A percentile compares a stretch with the other conserved stretches of the same genome.
Conservation (phyloP, 768 basidiomycete genomes). For the Dentipellis sp. region DNA sequence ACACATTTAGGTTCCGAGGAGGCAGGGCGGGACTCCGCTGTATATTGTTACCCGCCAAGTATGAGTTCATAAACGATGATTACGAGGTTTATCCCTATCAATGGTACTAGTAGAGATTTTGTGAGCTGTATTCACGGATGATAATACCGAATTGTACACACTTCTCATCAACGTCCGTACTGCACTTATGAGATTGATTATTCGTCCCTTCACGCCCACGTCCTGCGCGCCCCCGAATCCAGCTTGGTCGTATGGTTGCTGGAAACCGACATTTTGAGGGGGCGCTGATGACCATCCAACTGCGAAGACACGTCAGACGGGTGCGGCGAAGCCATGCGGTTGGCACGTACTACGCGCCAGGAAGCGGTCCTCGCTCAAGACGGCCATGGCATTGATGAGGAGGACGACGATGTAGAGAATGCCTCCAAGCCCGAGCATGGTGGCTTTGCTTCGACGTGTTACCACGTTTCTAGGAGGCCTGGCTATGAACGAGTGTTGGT, state of each 20-base stretch:
- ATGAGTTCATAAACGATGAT: slow-evolving; percentile 83
- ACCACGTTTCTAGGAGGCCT: too few species aligned
- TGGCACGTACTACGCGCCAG: slow-evolving; percentile 72
- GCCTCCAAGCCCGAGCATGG: slow-evolving; percentile 54
- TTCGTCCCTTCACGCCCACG: slow-evolving; percentile 68
- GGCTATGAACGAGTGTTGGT: too few species aligned
- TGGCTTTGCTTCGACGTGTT: slow-evolving; percentile 3
- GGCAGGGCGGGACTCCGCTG: neutral
- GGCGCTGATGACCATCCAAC: slow-evolving; percentile 85
- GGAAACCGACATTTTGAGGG: slow-evolving; percentile 50
- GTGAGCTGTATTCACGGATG: slow-evolving; percentile 4
- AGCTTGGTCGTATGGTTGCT: slow-evolving; percentile 59
- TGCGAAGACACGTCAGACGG: slow-evolving; percentile 25
- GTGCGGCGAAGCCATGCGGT: slow-evolving; percentile 2
- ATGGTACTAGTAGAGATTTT: slow-evolving; percentile 59
- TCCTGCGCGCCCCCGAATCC: slow-evolving; percentile 54
- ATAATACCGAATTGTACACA: slow-evolving; percentile 35
- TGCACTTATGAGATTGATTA: slow-evolving; percentile 90
- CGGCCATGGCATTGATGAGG: slow-evolving; percentile 89
- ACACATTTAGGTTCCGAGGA: slow-evolving; percentile 6
- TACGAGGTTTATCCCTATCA: slow-evolving; percentile 80
- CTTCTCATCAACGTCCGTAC: slow-evolving; percentile 96
- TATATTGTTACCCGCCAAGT: slow-evolving; percentile 37
- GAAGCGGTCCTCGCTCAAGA: slow-evolving; percentile 94
- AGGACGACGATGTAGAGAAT: slow-evolving; percentile 83